Base-by-base conservation (phyloP, 1,139 yeast genomes). In the Debaryomycetaceae sp. region DNA sequence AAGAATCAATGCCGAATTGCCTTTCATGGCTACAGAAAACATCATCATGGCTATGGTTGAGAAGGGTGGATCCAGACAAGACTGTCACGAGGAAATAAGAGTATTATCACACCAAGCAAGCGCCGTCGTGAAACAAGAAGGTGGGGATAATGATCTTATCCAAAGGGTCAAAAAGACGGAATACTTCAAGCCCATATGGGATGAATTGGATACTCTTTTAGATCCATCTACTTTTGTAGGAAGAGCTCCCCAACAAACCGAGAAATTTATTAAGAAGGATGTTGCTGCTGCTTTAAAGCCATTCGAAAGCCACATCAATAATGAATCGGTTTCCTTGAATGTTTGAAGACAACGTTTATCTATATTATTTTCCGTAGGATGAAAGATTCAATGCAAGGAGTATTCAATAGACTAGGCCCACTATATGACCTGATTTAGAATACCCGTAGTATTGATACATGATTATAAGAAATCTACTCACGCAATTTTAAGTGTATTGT, bases 41-140 rank as follows among this genome's bases (percentile, higher is more conserved):
- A 83, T 93, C 65, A 93, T 93, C 67, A 93, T 93, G 99, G 99
- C 99, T 46, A 93, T 93, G 97, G 99, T 93, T 48, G 96, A 90
- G 71, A 85, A 86, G 68, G 98, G 98, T 58, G 98, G 88, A 39
- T 90, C 96, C 24, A 87, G 99, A 79, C 99, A 93, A 76, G 97
- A 90, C 47, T 93, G 97, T 63, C 99, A 93, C 70, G 99, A 93
- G 75, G 87, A 88, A 71, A 91, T 93, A 68, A 84, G 99, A 71
- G 99, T 93, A 37, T 78, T 93, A 51, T 88, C 97, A 35, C 99
- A 93, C 68, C 95, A 93, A 73, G 99, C 99, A 29, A 91, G 96
- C 52, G 93, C 90, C 45, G 97, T 91, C 49, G 99, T 93, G 45
- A 93, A 93, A 71, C 97, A 91, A 68, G 87, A 93, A 72, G 99